Percentiles rank a stretch among this genome's conserved stretches.
phyloP scores from a whole-genome alignment of 1,284 basidiomycete genomes.

The Limonomyces culmigenus region DNA sequence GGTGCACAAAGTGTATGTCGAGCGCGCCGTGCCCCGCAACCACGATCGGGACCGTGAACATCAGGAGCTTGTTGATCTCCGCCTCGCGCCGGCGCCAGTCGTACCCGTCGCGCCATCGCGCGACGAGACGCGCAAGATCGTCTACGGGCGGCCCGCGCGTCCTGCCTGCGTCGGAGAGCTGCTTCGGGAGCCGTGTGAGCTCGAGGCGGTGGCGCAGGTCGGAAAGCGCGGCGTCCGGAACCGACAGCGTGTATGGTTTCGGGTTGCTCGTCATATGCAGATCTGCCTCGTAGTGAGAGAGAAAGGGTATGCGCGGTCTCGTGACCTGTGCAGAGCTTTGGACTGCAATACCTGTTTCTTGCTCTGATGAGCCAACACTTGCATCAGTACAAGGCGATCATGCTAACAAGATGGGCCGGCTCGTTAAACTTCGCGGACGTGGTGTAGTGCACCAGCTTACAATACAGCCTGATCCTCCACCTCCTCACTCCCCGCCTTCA shows the following conservation, averaged over 20 bases:
- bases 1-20: slow-evolving; percentile 26
- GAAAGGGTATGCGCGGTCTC: too few relatives aligned
- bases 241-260: slow-evolving; percentile 13
- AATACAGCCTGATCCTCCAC: too few relatives aligned
- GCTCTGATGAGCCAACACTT: too few relatives aligned
- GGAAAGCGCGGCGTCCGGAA: slow-evolving; percentile 15
- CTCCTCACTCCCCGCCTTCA: too few relatives aligned
- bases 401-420: too few relatives aligned
- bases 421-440: too few relatives aligned
- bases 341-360: too few relatives aligned
- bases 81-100: slow-evolving; percentile 26
- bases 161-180: slow-evolving; percentile 20
- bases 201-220: slow-evolving; percentile 17
- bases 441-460: too few relatives aligned
- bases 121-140: slow-evolving; percentile 20
- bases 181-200: slow-evolving; percentile 21
- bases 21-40: slow-evolving; percentile 19
- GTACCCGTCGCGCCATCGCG: slow-evolving; percentile 21
- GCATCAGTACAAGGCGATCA: too few relatives aligned
- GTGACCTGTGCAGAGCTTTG: too few relatives aligned
- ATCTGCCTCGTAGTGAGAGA: too few relatives aligned
- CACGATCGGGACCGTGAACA: slow-evolving; percentile 23
- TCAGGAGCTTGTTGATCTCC: slow-evolving; percentile 22
- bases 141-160: slow-evolving; percentile 21
- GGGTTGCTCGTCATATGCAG: slow-evolving; percentile 8